These are phyloP conservation scores for Plasmopara halstedii DNA, from an alignment of 352 stramenopile genomes.

Conservation along the genomic window DNA sequence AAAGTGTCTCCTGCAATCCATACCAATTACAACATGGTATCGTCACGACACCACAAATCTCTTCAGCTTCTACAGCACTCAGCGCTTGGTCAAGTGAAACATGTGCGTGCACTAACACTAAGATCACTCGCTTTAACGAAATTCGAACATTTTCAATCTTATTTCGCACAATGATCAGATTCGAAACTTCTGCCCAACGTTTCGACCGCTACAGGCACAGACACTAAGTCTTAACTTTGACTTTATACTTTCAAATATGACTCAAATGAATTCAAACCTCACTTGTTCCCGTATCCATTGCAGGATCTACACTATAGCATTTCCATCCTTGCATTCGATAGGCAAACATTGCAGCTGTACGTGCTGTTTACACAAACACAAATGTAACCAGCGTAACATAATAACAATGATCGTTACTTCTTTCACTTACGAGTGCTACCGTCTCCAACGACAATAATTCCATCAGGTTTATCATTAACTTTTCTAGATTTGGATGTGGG, in stretches of 20 bases:
- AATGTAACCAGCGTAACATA: neutral
- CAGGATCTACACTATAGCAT: slow-evolving; percentile 72
- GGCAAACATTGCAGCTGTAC: slow-evolving; percentile 71
- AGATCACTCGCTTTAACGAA: slow-evolving; percentile 38
- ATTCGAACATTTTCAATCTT: slow-evolving; percentile 83
- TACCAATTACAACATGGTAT: slow-evolving; percentile 84
- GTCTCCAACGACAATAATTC: slow-evolving; percentile 72
- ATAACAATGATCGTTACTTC: slow-evolving; percentile 1
- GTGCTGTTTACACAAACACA: slow-evolving; percentile 26
- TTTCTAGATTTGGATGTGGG: slow-evolving; percentile 15
- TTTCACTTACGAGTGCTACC: slow-evolving; percentile 58
- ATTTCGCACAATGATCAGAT: slow-evolving; percentile 70
- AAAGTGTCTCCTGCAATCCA: slow-evolving; percentile 50
- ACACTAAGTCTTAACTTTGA: too few species aligned
- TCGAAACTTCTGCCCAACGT: slow-evolving; percentile 43
- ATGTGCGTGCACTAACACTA: slow-evolving; percentile 75
- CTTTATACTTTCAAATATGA: too few species aligned
- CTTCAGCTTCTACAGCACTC: slow-evolving; percentile 48
- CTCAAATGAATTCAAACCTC: too few species aligned
- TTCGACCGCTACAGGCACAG: slow-evolving; percentile 25
- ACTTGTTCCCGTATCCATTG: slow-evolving; percentile 52
- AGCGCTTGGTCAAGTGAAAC: slow-evolving; percentile 70
- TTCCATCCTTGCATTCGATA: slow-evolving; percentile 65
- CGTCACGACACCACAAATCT: slow-evolving; percentile 56
- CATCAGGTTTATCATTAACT: slow-evolving; percentile 31